These are phyloP conservation scores for Paecilomyces variotii DNA, from an alignment of 2,329 filamentous ascomycete genomes.

Conservation along the genomic window DNA sequence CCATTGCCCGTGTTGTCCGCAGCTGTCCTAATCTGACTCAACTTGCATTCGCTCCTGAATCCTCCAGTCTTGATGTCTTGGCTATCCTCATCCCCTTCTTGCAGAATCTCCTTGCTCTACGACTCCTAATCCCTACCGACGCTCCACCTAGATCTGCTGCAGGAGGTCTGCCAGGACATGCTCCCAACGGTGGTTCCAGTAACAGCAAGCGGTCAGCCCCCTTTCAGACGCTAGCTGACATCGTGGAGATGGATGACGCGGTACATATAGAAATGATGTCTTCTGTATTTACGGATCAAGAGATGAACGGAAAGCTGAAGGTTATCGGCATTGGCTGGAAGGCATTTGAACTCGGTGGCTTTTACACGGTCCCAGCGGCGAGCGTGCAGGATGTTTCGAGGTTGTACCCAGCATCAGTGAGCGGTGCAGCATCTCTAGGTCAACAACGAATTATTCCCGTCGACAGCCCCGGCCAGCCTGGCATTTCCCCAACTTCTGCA, in stretches of 20 bases:
- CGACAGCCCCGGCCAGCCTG: not conserved
- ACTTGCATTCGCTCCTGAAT: conserved; percentile 44
- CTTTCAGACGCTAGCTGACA: conserved; percentile 21
- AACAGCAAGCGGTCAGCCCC: conserved; percentile 2
- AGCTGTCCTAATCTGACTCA: conserved; percentile 52
- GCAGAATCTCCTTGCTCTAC: conserved; percentile 31
- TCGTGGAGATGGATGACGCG: conserved; percentile 31
- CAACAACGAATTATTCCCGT: not conserved
- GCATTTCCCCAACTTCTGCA: not conserved
- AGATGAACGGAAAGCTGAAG: conserved; percentile 23
- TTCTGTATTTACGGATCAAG: conserved; percentile 22
- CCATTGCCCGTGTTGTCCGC: conserved; percentile 45
- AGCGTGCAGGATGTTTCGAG: not conserved
- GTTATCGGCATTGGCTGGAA: conserved; percentile 33
- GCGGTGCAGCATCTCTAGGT: too few relatives aligned
- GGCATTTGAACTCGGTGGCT: conserved; percentile 28
- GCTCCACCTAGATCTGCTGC: conserved; percentile 5
- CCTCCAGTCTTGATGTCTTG: conserved; percentile 31
- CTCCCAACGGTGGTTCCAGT: not conserved
- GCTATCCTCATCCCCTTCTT: conserved; percentile 33
- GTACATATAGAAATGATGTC: conserved; percentile 23
- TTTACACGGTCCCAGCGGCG: conserved; percentile 23
- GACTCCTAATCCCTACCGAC: conserved; percentile 30
- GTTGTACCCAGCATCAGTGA: not conserved
- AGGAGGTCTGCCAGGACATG: not conserved